Base-by-base conservation (phyloP, 2,329 filamentous ascomycete species). In the Aureobasidium mangrovei region DNA sequence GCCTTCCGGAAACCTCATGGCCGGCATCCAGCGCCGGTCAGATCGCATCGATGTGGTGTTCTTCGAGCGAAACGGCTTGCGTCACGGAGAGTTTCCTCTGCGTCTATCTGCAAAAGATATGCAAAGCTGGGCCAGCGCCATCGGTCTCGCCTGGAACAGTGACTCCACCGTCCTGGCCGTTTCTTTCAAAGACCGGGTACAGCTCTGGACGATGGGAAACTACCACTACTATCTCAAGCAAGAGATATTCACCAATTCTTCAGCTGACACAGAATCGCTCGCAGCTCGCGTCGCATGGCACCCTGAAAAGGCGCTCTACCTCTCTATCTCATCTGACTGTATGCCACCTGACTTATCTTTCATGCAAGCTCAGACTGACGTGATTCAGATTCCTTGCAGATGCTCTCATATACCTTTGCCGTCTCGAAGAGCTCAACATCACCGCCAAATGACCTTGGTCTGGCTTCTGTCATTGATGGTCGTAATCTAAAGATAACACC, bases 161-260 rank as follows among this genome's bases (percentile, higher is more conserved):
- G 91, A 98, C 67, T 98, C 93, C 0, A 91, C 84, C 1, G 88
- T 95, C 0, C 77, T 98, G 43, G 90, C 91, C 4, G 84, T 96
- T n/a, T 76, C 81, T 1, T 81, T 91, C 61, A 74, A 75, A 32
- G 81, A 90, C 59, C 79, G 82, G 54, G 73, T 93, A n/a, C 93
- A 98, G 65, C 74, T 98, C 1, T 98, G 93, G 93, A 95, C 90
- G 0, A 95, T 86, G 78, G 87, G 89, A 24, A 98, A 98, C 68
- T 98, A 98, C 62, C 88, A 97, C 67, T 98, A 93, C 81, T 97
- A 97, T 68, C 76, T 98, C 12, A 98, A 98, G 72, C 90, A 95
- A 67, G 90, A 96, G 66, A 76, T 96, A 5, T 70, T 63, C 61
- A 9, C 62, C 4, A 24, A 36, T 24, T 28, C 36, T 8, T 32